Evolutionary conservation across 345 rosid species (phyloP).

Genomic region (Eutrema yunnanense): DNA sequence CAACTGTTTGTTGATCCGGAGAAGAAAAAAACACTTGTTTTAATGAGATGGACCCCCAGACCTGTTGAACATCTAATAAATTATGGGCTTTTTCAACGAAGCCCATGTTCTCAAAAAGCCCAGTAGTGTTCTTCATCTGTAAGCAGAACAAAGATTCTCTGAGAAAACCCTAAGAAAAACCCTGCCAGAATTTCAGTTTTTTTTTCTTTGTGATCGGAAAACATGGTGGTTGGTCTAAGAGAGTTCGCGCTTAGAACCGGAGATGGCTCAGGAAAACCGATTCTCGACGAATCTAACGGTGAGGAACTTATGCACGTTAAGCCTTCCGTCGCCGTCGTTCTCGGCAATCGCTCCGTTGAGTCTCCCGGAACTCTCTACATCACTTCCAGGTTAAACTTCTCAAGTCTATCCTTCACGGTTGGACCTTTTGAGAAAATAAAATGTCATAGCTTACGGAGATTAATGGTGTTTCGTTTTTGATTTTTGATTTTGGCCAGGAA

Average conservation of each 20-base stretch:
- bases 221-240: slow-evolving; percentile 67
- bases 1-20: not conserved
- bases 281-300: slow-evolving; percentile 52
- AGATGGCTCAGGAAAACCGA: slow-evolving; percentile 58
- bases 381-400: slow-evolving; percentile 49
- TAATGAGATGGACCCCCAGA: not conserved
- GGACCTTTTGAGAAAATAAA: not conserved
- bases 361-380: slow-evolving; percentile 86
- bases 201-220: slow-evolving; percentile 15
- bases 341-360: slow-evolving; percentile 57
- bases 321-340: slow-evolving; percentile 64
- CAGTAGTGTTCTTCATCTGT: slow-evolving; percentile 3
- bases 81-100: not conserved
- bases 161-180: slow-evolving; percentile 30
- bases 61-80: not conserved
- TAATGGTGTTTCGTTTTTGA: not conserved
- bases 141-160: not conserved
- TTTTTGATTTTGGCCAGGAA: slow-evolving; percentile 38
- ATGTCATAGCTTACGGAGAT: not conserved
- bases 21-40: not conserved
- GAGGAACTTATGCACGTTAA: slow-evolving; percentile 79
- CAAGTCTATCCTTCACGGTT: not conserved
- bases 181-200: not conserved
- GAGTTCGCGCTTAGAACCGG: slow-evolving; percentile 50
- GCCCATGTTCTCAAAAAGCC: not conserved